phyloP scores from a whole-genome alignment of 2,329 filamentous ascomycete species.

The Pyrenophora seminiperda region DNA sequence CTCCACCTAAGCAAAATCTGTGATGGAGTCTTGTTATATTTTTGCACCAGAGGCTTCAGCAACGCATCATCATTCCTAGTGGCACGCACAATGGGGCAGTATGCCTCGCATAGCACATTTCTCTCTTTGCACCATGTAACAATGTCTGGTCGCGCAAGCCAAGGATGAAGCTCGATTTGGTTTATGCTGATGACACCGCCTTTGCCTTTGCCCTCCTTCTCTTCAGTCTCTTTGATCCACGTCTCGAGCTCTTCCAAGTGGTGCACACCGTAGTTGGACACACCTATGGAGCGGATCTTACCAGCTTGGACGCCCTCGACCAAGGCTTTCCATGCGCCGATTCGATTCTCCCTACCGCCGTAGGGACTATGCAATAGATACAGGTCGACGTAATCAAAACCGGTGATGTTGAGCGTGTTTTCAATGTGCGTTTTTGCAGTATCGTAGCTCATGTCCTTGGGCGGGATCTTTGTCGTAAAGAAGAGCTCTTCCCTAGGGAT shows the following conservation, averaged over 20 bases:
- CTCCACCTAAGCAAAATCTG: constrained; percentile 68
- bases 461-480: constrained; percentile 73
- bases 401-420: constrained; percentile 59
- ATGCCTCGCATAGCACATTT: constrained; percentile 55
- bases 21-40: constrained; percentile 62
- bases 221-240: constrained; percentile 66
- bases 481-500: constrained; percentile 66
- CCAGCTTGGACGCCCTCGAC: constrained; percentile 59
- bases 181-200: constrained; percentile 78
- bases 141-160: constrained; percentile 80
- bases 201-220: constrained; percentile 65
- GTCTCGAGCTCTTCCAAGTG: constrained; percentile 60
- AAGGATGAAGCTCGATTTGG: constrained; percentile 85
- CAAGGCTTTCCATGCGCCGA: constrained; percentile 60
- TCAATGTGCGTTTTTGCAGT: constrained; percentile 66
- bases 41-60: constrained; percentile 58
- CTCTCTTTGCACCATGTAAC: constrained; percentile 72
- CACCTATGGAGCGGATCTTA: constrained; percentile 59
- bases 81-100: constrained; percentile 53
- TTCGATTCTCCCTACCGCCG: constrained; percentile 55
- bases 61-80: constrained; percentile 59
- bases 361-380: constrained; percentile 62
- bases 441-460: constrained; percentile 61
- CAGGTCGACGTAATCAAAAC: constrained; percentile 70
- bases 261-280: constrained; percentile 61